Conservation (phyloP, 2,329 filamentous ascomycete species). For the Cladosporium sp. region DNA sequence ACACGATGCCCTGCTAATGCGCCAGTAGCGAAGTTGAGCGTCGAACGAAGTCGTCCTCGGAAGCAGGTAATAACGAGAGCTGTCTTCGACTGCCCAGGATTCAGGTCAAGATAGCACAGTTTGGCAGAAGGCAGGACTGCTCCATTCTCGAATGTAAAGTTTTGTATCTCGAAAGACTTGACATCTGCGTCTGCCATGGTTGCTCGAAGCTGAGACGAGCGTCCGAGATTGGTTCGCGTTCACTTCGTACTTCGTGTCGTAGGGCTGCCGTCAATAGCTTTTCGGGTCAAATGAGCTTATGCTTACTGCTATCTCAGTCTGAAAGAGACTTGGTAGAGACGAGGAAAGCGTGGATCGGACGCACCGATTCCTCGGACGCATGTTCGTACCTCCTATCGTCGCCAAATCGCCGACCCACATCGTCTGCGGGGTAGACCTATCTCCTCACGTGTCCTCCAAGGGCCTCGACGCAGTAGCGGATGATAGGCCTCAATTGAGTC, state of each 20-base stretch:
- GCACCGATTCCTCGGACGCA: too few species aligned
- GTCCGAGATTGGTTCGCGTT: not conserved
- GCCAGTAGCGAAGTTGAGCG: not conserved
- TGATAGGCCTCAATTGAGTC: not conserved
- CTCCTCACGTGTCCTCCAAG: not conserved
- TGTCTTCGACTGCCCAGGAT: not conserved
- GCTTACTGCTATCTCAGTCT: not conserved
- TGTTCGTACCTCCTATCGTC: constrained; percentile 2
- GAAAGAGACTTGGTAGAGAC: not conserved
- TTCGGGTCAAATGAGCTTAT: too few species aligned
- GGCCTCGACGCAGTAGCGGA: not conserved
- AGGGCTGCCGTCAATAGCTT: too few species aligned
- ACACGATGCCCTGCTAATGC: not conserved
- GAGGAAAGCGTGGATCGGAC: not conserved
- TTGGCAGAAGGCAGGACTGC: not conserved
- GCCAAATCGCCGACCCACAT: constrained; percentile 1
- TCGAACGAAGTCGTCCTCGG: not conserved
- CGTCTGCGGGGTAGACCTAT: not conserved
- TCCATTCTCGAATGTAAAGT: constrained; percentile 3
- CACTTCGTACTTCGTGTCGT: too few species aligned
- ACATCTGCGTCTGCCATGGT: not conserved
- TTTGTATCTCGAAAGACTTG: not conserved
- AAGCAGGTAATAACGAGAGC: constrained; percentile 1
- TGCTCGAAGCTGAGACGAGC: not conserved
- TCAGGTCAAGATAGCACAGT: not conserved